These are phyloP conservation scores for Phialocephala subalpina DNA, from an alignment of 2,329 filamentous ascomycete species.

Conservation along the genomic window DNA sequence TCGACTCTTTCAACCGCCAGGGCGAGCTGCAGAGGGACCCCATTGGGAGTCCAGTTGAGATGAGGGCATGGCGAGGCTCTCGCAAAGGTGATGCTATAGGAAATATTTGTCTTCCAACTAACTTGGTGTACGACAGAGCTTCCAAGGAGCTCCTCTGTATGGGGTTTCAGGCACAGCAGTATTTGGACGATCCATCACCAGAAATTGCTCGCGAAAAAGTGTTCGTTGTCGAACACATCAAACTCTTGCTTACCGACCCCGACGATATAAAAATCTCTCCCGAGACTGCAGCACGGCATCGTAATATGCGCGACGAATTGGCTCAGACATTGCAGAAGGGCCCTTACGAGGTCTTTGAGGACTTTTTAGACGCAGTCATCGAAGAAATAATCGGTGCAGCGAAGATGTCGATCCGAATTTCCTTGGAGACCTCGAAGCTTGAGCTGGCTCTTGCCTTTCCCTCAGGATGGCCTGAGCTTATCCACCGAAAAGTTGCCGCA, in stretches of 20 bases:
- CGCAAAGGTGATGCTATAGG: slow-evolving; percentile 13
- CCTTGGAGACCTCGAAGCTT: slow-evolving; percentile 5
- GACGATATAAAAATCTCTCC: slow-evolving; percentile 5
- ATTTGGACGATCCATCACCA: slow-evolving; percentile 23
- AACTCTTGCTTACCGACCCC: slow-evolving; percentile 24
- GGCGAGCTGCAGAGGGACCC: not conserved
- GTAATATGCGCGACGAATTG: slow-evolving; percentile 13
- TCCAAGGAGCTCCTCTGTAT: slow-evolving; percentile 14
- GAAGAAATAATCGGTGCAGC: slow-evolving; percentile 7
- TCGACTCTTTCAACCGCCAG: not conserved
- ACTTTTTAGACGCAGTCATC: slow-evolving; percentile 18
- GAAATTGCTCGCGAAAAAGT: slow-evolving; percentile 16
- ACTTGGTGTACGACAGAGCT: slow-evolving; percentile 23
- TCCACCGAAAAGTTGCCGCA: slow-evolving; percentile 24
- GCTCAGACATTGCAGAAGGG: slow-evolving; percentile 1
- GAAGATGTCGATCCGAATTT: not conserved
- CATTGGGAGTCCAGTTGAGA: not conserved
- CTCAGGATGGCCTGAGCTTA: slow-evolving; percentile 25
- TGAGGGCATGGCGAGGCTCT: slow-evolving; percentile 21
- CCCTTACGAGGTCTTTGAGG: slow-evolving; percentile 23
- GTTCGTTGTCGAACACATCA: slow-evolving; percentile 27
- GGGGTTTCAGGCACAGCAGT: slow-evolving; percentile 27
- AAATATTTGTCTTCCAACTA: slow-evolving; percentile 23
- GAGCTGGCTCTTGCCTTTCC: slow-evolving; percentile 30
- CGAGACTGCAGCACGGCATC: slow-evolving; percentile 13